Conservation (phyloP, 306 rosid genomes). For the Albizia julibrissin region DNA sequence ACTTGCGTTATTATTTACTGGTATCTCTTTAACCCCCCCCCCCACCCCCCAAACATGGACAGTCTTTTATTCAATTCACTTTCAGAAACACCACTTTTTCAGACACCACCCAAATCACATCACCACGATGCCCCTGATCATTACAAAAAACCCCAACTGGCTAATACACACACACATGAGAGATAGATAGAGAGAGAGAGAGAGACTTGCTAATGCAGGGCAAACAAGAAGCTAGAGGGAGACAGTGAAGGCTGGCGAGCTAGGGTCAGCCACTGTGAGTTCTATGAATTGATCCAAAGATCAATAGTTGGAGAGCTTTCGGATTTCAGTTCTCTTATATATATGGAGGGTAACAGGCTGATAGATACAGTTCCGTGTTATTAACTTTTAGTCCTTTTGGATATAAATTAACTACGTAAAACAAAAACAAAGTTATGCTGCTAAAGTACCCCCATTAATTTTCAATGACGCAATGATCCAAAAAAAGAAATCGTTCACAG, state of each 20-base stretch:
- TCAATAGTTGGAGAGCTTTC: constrained; percentile 43
- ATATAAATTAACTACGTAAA: constrained; percentile 49
- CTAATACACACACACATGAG: too few species aligned
- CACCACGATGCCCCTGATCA: constrained; percentile 61
- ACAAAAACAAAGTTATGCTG: constrained; percentile 56
- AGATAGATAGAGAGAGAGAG: too few species aligned
- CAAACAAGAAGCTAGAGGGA: constrained; percentile 13
- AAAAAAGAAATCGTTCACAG: constrained; percentile 32
- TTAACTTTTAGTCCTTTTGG: background rate
- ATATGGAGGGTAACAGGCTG: constrained; percentile 31
- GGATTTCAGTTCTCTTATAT: constrained; percentile 45
- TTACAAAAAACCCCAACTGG: constrained; percentile 36
- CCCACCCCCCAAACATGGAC: constrained; percentile 44
- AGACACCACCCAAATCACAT: constrained; percentile 76
- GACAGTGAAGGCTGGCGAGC: constrained; percentile 35
- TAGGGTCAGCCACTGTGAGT: background rate
- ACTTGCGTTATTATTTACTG: constrained; percentile 31
- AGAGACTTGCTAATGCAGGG: constrained; percentile 52
- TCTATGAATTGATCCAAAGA: constrained; percentile 38
- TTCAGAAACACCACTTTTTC: constrained; percentile 72
- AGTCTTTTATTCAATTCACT: constrained; percentile 68
- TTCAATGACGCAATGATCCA: constrained; percentile 19
- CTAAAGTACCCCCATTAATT: background rate
- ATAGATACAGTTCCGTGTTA: constrained; percentile 28
- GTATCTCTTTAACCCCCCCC: constrained; percentile 6